Percentiles rank a stretch among this genome's conserved stretches.
Evolutionary conservation across 2,329 filamentous ascomycete genomes (phyloP).

Genomic region (Pseudogymnoascus sp.): DNA sequence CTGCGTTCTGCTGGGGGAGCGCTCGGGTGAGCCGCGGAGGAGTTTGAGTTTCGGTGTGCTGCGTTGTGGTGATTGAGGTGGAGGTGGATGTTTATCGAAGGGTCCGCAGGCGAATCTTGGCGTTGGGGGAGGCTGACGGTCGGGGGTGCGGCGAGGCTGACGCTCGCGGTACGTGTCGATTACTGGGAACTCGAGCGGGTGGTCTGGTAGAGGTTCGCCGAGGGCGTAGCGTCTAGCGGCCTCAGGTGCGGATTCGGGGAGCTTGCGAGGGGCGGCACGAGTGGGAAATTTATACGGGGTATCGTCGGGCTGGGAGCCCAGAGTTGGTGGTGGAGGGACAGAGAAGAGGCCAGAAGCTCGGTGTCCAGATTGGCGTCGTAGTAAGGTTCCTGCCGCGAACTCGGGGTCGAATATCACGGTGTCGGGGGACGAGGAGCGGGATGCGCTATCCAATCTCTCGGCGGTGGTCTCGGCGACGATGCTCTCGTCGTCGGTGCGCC

Average conservation of each 20-base stretch:
- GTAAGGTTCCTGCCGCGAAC: not conserved
- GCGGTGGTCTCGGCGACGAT: not conserved
- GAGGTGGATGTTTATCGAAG: not conserved
- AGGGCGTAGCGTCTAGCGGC: not conserved
- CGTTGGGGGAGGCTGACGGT: not conserved
- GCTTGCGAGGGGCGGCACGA: not conserved
- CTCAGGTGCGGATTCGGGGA: not conserved
- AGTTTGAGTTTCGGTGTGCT: not conserved
- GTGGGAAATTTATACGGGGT: not conserved
- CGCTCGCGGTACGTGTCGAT: not conserved
- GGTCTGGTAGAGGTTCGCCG: not conserved
- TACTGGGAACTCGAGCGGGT: not conserved
- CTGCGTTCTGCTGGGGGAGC: not conserved
- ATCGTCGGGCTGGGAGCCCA: not conserved
- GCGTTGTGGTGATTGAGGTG: not conserved
- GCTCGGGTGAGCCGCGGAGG: not conserved
- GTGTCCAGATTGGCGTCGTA: not conserved
- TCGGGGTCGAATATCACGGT: not conserved
- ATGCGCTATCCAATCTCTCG: not conserved
- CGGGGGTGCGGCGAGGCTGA: not conserved
- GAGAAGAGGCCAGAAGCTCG: not conserved
- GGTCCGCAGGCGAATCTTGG: not conserved
- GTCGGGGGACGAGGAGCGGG: not conserved
- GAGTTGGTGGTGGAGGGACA: not conserved
- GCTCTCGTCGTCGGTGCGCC: not conserved